phyloP scores from a whole-genome alignment of 192 early-diverging fungal genomes.

The Dissophora ornata region DNA sequence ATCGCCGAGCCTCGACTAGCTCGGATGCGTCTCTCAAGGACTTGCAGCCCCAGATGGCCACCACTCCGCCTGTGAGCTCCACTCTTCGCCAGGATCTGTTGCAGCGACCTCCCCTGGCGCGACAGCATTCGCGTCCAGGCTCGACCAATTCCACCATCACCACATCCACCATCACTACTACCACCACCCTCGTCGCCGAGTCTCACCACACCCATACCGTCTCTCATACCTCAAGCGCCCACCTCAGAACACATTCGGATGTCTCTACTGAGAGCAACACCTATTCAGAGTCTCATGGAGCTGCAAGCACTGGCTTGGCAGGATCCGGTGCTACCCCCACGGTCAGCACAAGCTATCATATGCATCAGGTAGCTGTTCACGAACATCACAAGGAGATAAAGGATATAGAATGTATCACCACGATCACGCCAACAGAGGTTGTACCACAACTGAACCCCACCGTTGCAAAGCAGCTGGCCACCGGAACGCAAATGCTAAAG shows the following conservation, averaged over 20 bases:
- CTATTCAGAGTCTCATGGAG: conserved; percentile 8
- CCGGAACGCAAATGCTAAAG: conserved; percentile 54
- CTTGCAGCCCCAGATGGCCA: conserved; percentile 27
- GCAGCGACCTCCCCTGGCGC: conserved; percentile 25
- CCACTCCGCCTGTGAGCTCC: conserved; percentile 30
- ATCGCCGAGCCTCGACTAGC: conserved; percentile 38
- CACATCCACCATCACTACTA: background rate
- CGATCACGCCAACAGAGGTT: conserved; percentile 2
- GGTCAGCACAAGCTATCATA: no score
- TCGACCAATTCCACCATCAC: background rate
- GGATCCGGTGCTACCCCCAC: background rate
- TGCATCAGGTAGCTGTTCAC: background rate
- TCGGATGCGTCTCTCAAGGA: conserved; percentile 49
- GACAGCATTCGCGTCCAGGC: conserved; percentile 32
- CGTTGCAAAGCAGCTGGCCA: conserved; percentile 26
- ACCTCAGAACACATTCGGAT: conserved; percentile 20
- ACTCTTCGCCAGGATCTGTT: conserved; percentile 11
- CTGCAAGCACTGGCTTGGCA: background rate
- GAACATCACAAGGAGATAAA: conserved; percentile 4
- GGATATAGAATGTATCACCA: no score
- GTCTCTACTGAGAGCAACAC: conserved; percentile 24
- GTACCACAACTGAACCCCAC: conserved; percentile 10
- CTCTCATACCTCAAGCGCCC: background rate
- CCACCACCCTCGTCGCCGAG: background rate
- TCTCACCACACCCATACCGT: background rate